A percentile compares a stretch with the other conserved stretches of the same genome.
Conservation (phyloP, 179 eudicot species). For the Drosera spatulata region DNA sequence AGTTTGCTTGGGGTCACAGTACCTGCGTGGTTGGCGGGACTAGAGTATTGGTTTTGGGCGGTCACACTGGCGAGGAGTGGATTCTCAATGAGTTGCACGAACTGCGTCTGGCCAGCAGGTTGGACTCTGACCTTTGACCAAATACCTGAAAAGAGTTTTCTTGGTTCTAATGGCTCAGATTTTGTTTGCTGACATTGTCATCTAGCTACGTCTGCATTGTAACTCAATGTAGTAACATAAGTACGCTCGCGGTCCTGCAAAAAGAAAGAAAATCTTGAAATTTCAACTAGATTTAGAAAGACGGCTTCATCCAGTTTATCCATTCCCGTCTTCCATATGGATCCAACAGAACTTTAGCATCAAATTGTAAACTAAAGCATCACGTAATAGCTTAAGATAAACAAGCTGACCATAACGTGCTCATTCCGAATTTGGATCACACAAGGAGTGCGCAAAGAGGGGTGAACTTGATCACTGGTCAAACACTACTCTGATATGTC, state of each 20-base stretch:
- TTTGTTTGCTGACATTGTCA: constrained; percentile 7
- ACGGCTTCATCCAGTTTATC: too few relatives aligned
- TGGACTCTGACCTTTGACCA: constrained; percentile 25
- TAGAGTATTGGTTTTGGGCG: constrained; percentile 70
- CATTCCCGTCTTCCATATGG: too few relatives aligned
- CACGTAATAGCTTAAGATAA: too few relatives aligned
- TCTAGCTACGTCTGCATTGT: constrained; percentile 4
- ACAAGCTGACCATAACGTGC: too few relatives aligned
- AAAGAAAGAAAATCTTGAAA: neutral
- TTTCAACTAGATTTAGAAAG: too few relatives aligned
- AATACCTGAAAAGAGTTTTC: constrained; percentile 10
- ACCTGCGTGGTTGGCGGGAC: constrained; percentile 83
- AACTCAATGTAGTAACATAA: constrained; percentile 15
- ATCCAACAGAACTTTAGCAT: too few relatives aligned
- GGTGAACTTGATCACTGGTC: too few relatives aligned
- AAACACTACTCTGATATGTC: too few relatives aligned
- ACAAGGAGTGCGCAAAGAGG: too few relatives aligned
- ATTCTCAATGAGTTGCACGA: constrained; percentile 66
- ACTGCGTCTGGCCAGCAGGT: constrained; percentile 53
- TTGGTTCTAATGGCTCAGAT: neutral
- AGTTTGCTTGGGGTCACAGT: constrained; percentile 84
- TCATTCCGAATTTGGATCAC: too few relatives aligned
- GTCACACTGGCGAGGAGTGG: constrained; percentile 83
- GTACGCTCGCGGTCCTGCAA: neutral
- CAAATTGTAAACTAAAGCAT: too few relatives aligned